Conservation (phyloP, 306 rosid genomes). For the Vicia villosa region DNA sequence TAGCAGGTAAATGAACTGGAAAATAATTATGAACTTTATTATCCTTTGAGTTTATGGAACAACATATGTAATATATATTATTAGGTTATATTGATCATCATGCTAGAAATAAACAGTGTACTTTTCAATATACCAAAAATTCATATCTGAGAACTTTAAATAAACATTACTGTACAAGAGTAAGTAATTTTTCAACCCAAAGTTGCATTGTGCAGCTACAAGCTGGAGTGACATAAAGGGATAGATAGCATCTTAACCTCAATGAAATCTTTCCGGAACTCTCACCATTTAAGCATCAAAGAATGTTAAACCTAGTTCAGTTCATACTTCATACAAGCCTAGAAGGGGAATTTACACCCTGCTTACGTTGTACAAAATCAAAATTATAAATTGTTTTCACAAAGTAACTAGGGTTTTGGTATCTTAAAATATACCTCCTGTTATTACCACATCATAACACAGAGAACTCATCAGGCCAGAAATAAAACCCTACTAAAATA, state of each 20-base stretch:
- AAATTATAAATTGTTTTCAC: no score
- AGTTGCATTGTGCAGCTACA: background rate
- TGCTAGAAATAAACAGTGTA: background rate
- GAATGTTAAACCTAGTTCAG: background rate
- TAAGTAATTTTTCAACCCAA: background rate
- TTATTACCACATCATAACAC: no score
- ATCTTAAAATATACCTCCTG: no score
- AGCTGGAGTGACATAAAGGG: no score
- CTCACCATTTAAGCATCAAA: background rate
- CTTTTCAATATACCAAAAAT: background rate
- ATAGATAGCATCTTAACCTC: background rate
- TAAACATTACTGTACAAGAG: background rate
- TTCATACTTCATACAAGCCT: no score
- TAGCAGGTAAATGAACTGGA: constrained; percentile 19
- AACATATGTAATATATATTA: constrained; percentile 12
- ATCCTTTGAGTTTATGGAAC: background rate
- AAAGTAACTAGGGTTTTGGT: no score
- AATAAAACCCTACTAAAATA: no score
- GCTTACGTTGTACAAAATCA: no score
- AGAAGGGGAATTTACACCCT: no score
- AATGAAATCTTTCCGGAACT: background rate
- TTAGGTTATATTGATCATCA: background rate
- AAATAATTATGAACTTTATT: background rate
- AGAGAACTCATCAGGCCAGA: no score
- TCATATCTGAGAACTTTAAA: background rate